Conservation (phyloP, 441 rosid species). For the Brassica balearica region DNA sequence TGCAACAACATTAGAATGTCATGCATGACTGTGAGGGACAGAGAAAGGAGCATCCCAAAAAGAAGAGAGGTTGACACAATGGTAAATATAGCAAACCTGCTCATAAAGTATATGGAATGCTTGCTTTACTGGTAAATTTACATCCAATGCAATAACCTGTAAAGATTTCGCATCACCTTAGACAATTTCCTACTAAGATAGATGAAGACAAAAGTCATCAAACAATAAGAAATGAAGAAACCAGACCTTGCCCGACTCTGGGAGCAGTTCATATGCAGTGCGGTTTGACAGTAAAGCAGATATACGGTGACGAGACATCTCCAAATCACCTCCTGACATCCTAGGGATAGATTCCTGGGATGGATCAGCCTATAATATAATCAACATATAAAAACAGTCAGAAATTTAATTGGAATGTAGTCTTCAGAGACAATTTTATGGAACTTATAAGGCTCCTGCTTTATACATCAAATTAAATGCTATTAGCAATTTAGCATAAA, state of each 20-base stretch:
- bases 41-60: slow-evolving; percentile 16
- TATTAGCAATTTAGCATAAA: not conserved
- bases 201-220: slow-evolving; percentile 28
- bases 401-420: slow-evolving; percentile 26
- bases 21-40: slow-evolving; percentile 23
- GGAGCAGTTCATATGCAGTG: slow-evolving; percentile 80
- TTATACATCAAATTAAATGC: slow-evolving; percentile 3
- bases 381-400: slow-evolving; percentile 32
- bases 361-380: slow-evolving; percentile 48
- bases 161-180: slow-evolving; percentile 11
- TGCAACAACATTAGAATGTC: slow-evolving; percentile 31
- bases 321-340: slow-evolving; percentile 62
- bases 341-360: slow-evolving; percentile 54
- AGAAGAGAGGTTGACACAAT: slow-evolving; percentile 30
- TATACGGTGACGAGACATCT: slow-evolving; percentile 67
- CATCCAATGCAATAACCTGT: slow-evolving; percentile 81
- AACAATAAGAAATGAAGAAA: slow-evolving; percentile 38
- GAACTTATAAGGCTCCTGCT: slow-evolving; percentile 14
- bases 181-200: slow-evolving; percentile 21
- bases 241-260: slow-evolving; percentile 91
- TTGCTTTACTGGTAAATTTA: slow-evolving; percentile 80
- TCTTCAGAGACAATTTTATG: slow-evolving; percentile 9
- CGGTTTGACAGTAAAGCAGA: slow-evolving; percentile 63
- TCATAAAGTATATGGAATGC: slow-evolving; percentile 83
- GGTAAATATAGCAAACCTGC: slow-evolving; percentile 56